Conservation (phyloP, 306 rosid genomes). For the Prosopis cineraria region DNA sequence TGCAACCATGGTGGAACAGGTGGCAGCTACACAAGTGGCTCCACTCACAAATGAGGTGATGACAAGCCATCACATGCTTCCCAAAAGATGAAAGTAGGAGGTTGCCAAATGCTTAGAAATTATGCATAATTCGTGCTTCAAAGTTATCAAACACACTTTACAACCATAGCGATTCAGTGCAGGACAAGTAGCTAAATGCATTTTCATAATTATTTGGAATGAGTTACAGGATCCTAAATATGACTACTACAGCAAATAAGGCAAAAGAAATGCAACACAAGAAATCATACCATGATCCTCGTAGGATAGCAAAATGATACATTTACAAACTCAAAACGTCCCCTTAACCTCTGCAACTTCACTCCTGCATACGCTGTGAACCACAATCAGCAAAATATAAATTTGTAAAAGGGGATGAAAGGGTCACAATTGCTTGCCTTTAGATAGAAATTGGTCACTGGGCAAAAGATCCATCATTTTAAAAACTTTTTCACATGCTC, state of each 20-base stretch:
- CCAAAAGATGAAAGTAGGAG: background rate
- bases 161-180: background rate
- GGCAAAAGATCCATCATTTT: slow-evolving; percentile 63
- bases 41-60: background rate
- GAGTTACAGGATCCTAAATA: background rate
- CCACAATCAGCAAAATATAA: slow-evolving; percentile 30
- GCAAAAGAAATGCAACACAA: slow-evolving; percentile 6
- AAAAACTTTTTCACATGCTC: slow-evolving; percentile 72
- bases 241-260: slow-evolving; percentile 17
- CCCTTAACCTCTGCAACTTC: slow-evolving; percentile 58
- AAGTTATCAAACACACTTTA: slow-evolving; percentile 5
- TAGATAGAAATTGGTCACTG: slow-evolving; percentile 57
- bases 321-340: slow-evolving; percentile 67
- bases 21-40: background rate
- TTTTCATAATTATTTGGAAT: background rate
- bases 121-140: background rate
- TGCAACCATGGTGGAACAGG: background rate
- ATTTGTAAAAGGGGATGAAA: background rate
- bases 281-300: slow-evolving; percentile 48
- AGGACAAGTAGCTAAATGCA: background rate
- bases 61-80: background rate
- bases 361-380: slow-evolving; percentile 51
- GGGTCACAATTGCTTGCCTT: slow-evolving; percentile 51
- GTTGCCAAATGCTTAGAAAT: background rate
- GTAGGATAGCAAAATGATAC: slow-evolving; percentile 70